Percentiles rank a stretch among this genome's conserved stretches.
phyloP scores from a whole-genome alignment of 1,284 basidiomycete genomes.

The Ustilago shanxiensis region DNA sequence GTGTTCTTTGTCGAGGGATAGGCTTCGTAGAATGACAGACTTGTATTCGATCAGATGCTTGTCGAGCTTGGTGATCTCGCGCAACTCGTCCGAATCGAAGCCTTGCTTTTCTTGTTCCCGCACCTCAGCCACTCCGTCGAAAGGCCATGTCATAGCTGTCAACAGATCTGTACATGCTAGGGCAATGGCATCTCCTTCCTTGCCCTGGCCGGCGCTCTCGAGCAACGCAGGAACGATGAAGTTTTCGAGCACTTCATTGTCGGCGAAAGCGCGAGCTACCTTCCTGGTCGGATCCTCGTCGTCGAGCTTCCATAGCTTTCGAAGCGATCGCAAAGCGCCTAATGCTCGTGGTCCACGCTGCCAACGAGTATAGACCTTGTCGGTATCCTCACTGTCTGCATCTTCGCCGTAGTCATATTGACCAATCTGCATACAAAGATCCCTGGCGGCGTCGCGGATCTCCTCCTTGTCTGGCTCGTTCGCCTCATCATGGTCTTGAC shows the following conservation, averaged over 20 bases:
- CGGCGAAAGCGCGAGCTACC: slow-evolving; percentile 65
- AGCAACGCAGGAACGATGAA: slow-evolving; percentile 68
- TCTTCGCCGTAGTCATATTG: slow-evolving; percentile 62
- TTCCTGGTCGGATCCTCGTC: slow-evolving; percentile 63
- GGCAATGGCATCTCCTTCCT: slow-evolving; percentile 60
- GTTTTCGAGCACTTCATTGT: slow-evolving; percentile 64
- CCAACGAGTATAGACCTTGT: slow-evolving; percentile 56
- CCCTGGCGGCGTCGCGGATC: slow-evolving; percentile 56
- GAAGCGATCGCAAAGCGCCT: slow-evolving; percentile 64
- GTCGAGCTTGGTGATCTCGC: slow-evolving; percentile 54
- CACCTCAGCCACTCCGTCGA: slow-evolving; percentile 64
- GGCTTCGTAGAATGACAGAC: slow-evolving; percentile 59
- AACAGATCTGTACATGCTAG: slow-evolving; percentile 68
- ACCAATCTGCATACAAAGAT: slow-evolving; percentile 65
- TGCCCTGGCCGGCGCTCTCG: slow-evolving; percentile 60
- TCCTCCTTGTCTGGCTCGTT: slow-evolving; percentile 50
- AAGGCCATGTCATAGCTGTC: slow-evolving; percentile 69
- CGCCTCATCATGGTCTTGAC: slow-evolving; percentile 25
- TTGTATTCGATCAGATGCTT: slow-evolving; percentile 65
- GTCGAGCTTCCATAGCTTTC: slow-evolving; percentile 66
- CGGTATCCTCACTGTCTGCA: slow-evolving; percentile 15
- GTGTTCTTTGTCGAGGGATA: slow-evolving; percentile 46
- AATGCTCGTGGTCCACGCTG: slow-evolving; percentile 61
- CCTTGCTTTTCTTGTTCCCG: slow-evolving; percentile 60
- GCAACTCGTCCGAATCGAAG: slow-evolving; percentile 54